Conservation (phyloP, 1,284 basidiomycete genomes). For the Apiotrichum porosum region DNA sequence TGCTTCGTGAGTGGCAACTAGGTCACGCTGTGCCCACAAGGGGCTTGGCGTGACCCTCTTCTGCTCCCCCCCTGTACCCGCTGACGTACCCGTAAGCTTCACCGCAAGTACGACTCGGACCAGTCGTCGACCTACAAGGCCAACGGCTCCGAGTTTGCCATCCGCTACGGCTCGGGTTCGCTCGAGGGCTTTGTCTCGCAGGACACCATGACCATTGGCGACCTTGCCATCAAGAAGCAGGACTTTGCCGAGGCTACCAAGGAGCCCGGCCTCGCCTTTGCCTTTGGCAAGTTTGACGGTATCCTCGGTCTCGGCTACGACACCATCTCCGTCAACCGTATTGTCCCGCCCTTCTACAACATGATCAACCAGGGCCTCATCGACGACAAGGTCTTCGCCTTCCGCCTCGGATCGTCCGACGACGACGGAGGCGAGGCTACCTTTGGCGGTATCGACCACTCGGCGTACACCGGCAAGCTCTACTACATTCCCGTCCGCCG, state of each 20-base stretch:
- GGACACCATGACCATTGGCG: conserved; percentile 78
- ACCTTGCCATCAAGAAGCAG: conserved; percentile 68
- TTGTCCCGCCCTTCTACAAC: conserved; percentile 91
- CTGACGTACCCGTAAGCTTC: too few relatives aligned
- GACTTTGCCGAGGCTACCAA: conserved; percentile 96
- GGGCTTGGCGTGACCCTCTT: not conserved
- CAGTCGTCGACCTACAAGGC: conserved; percentile 81
- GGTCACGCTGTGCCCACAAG: too few relatives aligned
- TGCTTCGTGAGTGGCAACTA: too few relatives aligned
- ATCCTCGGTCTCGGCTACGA: conserved; percentile 94
- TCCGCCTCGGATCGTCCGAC: conserved; percentile 85
- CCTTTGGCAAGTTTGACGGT: conserved; percentile 91
- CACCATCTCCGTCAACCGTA: conserved; percentile 87
- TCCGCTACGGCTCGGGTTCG: conserved; percentile 93
- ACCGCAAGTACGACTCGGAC: conserved; percentile 85
- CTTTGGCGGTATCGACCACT: conserved; percentile 85
- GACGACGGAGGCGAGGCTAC: conserved; percentile 86
- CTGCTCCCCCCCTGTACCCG: too few relatives aligned
- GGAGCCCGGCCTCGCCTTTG: conserved; percentile 96
- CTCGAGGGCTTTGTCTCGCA: conserved; percentile 95
- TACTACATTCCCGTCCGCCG: conserved; percentile 86
- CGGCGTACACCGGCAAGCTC: conserved; percentile 77
- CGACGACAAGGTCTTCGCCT: conserved; percentile 83
- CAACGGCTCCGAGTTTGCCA: conserved; percentile 87
- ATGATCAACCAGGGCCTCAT: conserved; percentile 83